Evolutionary conservation across 1,284 basidiomycete species (phyloP), one percentile per base, ranked within the genome.

Genomic region (Ceratobasidium sp.): DNA sequence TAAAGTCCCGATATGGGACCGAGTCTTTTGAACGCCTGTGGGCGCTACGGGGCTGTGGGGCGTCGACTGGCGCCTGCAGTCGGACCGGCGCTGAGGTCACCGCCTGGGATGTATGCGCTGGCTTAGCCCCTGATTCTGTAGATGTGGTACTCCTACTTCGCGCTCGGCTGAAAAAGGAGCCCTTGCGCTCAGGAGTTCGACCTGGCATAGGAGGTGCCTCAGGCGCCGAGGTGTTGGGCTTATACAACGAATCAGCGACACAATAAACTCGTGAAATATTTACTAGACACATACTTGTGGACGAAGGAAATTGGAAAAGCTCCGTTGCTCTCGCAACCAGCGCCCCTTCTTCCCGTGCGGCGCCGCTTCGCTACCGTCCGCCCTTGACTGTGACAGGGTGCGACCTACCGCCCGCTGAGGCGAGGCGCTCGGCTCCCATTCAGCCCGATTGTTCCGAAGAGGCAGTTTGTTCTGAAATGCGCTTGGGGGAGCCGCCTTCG

Each of bases 251-350:
- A 27, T 57, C 27, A 60, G 17, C 67, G 14, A 7, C 27, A 29
- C 36, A 29, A 50, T n/a, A 45, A 48, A 24, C 22, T 48, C 29
- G 27, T 50, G n/a, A 14, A 29, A 50, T 14, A 50, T 27, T 36
- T 24, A 22, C 50, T 5, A 9, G 33, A 29, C 15, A 56, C 67
- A 17, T 51, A 51, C 67, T 56, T 72, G 54, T 17, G 56, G 27
- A 44, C 67, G 67, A 51, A 72, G 29, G 1, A 72, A 24, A 31
- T 47, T 72, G 31, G 67, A 59, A 19, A 59, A 47, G 56, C 67
- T 72, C 50, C 67, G 53, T 51, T 56, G 67, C 47, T 60, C 67
- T 24, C 67, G 67, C 56, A 72, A 47, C 56, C 67, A 47, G 31
- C 67, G 44, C 45, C 56, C 67, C 22, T 72, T 72, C 44, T 44